These are phyloP conservation scores for Persicaria tinctoria DNA, from an alignment of 148 eudicot genomes.

Conservation along the genomic window DNA sequence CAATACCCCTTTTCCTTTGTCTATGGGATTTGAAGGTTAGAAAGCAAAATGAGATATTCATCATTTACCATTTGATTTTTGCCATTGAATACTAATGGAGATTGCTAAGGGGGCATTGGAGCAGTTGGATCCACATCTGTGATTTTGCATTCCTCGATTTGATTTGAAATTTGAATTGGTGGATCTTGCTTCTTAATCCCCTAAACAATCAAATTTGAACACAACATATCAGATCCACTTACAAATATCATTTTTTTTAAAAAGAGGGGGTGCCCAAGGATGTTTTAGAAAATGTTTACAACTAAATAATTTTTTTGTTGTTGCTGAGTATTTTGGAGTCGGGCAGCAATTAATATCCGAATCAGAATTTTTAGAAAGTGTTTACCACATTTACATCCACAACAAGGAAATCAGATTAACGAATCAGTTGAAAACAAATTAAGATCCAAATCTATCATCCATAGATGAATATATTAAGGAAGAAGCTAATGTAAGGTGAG, in stretches of 20 bases:
- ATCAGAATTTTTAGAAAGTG: background rate
- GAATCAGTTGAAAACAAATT: no score
- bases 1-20: background rate
- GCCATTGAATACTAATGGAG: constrained; percentile 16
- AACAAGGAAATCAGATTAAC: no score
- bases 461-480: no score
- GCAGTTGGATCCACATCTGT: constrained; percentile 34
- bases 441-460: no score
- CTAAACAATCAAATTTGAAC: background rate
- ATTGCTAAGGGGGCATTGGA: constrained; percentile 42
- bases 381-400: no score
- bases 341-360: constrained; percentile 35
- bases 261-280: background rate
- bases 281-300: constrained; percentile 12
- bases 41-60: background rate
- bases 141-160: constrained; percentile 26
- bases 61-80: constrained; percentile 33
- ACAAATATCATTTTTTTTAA: background rate
- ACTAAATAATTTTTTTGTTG: constrained; percentile 14
- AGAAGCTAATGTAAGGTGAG: no score
- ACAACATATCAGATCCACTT: background rate
- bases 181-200: constrained; percentile 25
- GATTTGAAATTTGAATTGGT: constrained; percentile 22
- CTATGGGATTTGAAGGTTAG: background rate
- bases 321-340: constrained; percentile 24